phyloP scores from a whole-genome alignment of 257 asterid genomes.

The Striga asiatica region DNA sequence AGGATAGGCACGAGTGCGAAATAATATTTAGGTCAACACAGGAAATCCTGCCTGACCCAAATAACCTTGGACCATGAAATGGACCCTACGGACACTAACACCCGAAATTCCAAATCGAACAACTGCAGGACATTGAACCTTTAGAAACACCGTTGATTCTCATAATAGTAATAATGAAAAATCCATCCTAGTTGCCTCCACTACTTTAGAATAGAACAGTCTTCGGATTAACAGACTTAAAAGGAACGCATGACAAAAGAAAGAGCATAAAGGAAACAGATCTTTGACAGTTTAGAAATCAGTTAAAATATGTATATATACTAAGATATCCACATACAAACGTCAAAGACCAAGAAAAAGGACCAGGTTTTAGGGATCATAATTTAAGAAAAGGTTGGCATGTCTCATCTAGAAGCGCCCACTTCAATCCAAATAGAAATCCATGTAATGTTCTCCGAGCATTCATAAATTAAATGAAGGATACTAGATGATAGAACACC shows the following conservation, averaged over 20 bases:
- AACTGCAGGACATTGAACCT: too few species aligned
- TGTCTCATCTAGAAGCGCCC: slow-evolving; percentile 13
- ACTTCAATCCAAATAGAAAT: slow-evolving; percentile 5
- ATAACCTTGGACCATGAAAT: too few species aligned
- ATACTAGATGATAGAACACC: slow-evolving; percentile 74
- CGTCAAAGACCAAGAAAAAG: neutral
- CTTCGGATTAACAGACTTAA: neutral
- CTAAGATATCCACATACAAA: neutral
- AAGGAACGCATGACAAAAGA: neutral
- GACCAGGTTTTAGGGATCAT: slow-evolving; percentile 5
- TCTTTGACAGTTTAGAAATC: neutral
- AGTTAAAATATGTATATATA: neutral
- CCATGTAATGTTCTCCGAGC: slow-evolving; percentile 8
- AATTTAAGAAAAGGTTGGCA: neutral
- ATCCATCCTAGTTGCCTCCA: too few species aligned
- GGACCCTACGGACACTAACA: too few species aligned
- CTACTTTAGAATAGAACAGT: neutral
- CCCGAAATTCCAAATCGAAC: too few species aligned
- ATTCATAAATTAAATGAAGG: slow-evolving; percentile 34
- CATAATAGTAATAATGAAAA: too few species aligned
- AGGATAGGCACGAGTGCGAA: too few species aligned
- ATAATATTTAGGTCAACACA: too few species aligned
- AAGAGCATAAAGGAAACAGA: neutral
- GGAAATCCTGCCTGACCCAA: too few species aligned
- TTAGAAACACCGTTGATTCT: too few species aligned